Evolutionary conservation across 176 grass and related monocot species (phyloP).

Genomic region (Oryza longistaminata): DNA sequence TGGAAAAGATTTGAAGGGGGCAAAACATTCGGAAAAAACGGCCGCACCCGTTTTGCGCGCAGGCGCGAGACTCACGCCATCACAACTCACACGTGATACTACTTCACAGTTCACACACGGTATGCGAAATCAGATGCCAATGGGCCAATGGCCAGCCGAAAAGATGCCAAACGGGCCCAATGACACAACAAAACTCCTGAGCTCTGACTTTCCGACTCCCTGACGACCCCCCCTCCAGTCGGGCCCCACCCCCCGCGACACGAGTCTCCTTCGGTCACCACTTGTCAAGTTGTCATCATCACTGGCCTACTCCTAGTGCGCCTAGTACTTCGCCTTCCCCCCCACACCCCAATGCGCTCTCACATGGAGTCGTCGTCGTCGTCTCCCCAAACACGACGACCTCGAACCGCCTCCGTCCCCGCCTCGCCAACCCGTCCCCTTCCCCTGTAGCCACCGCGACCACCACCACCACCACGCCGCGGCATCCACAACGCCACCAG

Average conservation of each 20-base stretch:
- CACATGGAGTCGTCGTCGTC: conserved; percentile 49
- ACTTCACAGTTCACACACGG: too few species aligned
- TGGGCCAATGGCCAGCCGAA: too few species aligned
- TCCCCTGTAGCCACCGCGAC: background rate
- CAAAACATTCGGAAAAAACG: too few species aligned
- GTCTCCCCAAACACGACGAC: background rate
- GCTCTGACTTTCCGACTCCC: too few species aligned
- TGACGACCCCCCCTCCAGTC: background rate
- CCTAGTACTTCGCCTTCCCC: conserved; percentile 32
- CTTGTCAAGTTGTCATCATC: background rate
- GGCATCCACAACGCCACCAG: conserved; percentile 19
- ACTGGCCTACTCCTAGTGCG: too few species aligned
- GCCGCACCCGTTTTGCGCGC: too few species aligned
- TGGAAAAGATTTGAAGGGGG: too few species aligned
- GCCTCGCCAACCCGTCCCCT: conserved; percentile 16
- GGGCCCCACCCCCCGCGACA: conserved; percentile 22
- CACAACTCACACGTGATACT: too few species aligned
- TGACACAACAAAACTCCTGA: background rate
- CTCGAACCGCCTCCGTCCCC: conserved; percentile 29
- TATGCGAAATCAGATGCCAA: too few species aligned
- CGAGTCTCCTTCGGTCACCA: conserved; percentile 12
- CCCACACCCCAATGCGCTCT: conserved; percentile 54
- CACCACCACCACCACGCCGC: background rate
- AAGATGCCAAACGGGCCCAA: background rate
- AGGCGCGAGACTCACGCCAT: too few species aligned